Conservation (phyloP, 306 rosid genomes). For the Lagenaria siceraria region DNA sequence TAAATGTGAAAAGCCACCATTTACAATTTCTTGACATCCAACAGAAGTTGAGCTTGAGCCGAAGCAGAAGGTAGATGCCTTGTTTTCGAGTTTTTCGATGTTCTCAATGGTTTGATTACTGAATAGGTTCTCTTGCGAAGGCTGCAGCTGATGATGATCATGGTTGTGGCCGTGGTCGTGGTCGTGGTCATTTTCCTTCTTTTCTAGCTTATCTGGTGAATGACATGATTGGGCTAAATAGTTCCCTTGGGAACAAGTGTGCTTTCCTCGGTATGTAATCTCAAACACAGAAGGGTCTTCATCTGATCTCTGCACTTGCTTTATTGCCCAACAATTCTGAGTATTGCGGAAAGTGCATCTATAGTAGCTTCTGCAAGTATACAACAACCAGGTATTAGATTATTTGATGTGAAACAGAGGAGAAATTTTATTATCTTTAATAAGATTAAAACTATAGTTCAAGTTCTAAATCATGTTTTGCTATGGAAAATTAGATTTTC, state of each 20-base stretch:
- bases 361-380: constrained; percentile 82
- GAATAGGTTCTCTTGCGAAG: constrained; percentile 2
- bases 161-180: too few relatives aligned
- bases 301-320: constrained; percentile 95
- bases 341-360: constrained; percentile 83
- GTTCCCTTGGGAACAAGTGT: constrained; percentile 58
- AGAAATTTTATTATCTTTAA: background rate
- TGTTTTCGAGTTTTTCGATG: constrained; percentile 8
- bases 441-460: background rate
- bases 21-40: constrained; percentile 17
- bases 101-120: constrained; percentile 16
- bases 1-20: constrained; percentile 5
- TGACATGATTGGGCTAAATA: constrained; percentile 22
- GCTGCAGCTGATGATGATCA: background rate
- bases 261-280: constrained; percentile 69
- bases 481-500: background rate
- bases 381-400: background rate
- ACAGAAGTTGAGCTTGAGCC: constrained; percentile 51
- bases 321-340: constrained; percentile 71
- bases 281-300: constrained; percentile 65
- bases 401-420: background rate
- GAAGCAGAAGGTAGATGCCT: constrained; percentile 35
- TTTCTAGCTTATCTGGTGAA: constrained; percentile 50
- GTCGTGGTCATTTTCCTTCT: constrained; percentile 9
- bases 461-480: background rate